A percentile compares a stretch with the other conserved stretches of the same genome.
phyloP scores from a whole-genome alignment of 192 early-diverging fungal genomes.

The Coemansia interrupta region DNA sequence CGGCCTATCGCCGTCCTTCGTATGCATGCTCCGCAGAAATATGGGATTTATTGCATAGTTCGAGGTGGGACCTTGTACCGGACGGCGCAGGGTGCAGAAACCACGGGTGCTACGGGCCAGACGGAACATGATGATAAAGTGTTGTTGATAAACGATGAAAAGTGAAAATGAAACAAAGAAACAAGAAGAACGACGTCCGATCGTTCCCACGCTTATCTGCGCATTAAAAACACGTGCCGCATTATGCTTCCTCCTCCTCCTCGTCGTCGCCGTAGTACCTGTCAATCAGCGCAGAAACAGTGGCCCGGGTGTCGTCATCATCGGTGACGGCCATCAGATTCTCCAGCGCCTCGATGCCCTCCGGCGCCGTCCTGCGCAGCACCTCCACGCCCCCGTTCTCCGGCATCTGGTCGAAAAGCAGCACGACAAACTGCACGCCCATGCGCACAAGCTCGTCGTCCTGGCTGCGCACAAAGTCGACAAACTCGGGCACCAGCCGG shows the following conservation, averaged over 20 bases:
- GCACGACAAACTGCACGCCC: constrained; percentile 59
- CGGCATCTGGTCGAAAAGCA: constrained; percentile 54
- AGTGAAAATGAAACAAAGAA: constrained; percentile 1
- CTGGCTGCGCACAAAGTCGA: constrained; percentile 62
- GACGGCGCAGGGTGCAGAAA: not conserved
- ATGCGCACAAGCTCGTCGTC: constrained; percentile 62
- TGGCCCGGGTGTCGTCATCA: constrained; percentile 50
- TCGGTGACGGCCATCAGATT: constrained; percentile 52
- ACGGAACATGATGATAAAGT: not conserved
- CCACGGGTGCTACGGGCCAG: not conserved
- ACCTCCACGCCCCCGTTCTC: constrained; percentile 28
- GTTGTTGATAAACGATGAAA: not conserved
- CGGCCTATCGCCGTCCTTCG: not conserved
- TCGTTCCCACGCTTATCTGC: too few relatives aligned
- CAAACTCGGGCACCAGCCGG: constrained; percentile 29
- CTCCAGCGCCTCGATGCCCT: constrained; percentile 61
- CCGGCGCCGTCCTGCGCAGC: constrained; percentile 18
- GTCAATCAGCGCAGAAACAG: constrained; percentile 57
- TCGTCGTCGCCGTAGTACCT: constrained; percentile 57
- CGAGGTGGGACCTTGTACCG: too few relatives aligned
- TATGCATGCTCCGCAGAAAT: not conserved
- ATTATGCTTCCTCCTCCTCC: not conserved
- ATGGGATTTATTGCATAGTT: too few relatives aligned
- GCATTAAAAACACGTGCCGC: too few relatives aligned
- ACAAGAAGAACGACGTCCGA: not conserved